These are phyloP conservation scores for Coniosporium apollinis DNA, from an alignment of 495 filamentous ascomycete genomes.

Conservation along the genomic window DNA sequence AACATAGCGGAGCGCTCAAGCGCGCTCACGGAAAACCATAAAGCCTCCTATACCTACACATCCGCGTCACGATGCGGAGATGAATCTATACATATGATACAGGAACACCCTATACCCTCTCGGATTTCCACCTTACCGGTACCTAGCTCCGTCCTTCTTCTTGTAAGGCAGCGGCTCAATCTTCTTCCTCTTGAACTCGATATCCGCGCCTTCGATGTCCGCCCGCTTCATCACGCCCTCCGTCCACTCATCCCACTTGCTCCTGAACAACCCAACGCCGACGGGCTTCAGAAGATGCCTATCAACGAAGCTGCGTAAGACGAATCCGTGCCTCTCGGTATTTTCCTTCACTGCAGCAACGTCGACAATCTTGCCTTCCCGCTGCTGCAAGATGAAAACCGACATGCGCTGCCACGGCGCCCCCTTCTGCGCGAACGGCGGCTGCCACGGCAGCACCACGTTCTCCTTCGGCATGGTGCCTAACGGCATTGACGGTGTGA, in stretches of 20 bases:
- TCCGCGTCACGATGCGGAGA: background rate
- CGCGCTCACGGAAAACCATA: no score
- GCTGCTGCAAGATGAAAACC: conserved; percentile 71
- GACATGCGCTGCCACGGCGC: conserved; percentile 77
- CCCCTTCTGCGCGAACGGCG: conserved; percentile 77
- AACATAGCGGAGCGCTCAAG: no score
- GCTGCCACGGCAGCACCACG: conserved; percentile 63
- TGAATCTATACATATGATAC: background rate
- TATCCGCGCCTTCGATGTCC: conserved; percentile 53
- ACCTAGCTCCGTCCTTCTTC: conserved; percentile 21
- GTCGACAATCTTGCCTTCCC: conserved; percentile 41
- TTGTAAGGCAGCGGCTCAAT: conserved; percentile 32
- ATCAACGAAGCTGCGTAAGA: conserved; percentile 51
- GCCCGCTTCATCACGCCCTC: conserved; percentile 69
- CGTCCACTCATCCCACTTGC: conserved; percentile 74
- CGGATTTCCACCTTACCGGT: conserved; percentile 9
- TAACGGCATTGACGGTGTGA: conserved; percentile 34
- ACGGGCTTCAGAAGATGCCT: conserved; percentile 53
- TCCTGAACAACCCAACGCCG: conserved; percentile 75
- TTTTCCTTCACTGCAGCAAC: conserved; percentile 36
- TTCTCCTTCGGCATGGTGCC: conserved; percentile 28
- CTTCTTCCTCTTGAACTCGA: conserved; percentile 69
- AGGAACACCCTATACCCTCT: background rate
- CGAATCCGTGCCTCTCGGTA: conserved; percentile 45
- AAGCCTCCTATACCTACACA: no score